Percentiles rank a stretch among this genome's conserved stretches.
Conservation (phyloP, 192 early-diverging fungal genomes). For the Coemansia sp. region DNA sequence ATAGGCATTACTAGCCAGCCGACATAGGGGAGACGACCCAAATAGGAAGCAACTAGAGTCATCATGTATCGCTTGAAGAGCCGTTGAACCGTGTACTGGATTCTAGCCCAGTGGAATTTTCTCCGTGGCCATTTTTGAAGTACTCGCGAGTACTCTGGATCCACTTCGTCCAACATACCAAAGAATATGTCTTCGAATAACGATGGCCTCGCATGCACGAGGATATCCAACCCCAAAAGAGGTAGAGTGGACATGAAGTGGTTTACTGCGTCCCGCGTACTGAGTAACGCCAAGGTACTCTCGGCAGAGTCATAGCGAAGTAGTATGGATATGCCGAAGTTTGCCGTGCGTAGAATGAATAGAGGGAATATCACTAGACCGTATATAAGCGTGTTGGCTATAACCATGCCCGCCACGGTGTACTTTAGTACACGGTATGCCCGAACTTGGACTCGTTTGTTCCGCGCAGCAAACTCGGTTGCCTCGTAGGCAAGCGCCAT, state of each 20-base stretch:
- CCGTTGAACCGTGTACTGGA: constrained; percentile 38
- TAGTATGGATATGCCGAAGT: constrained; percentile 22
- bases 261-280: constrained; percentile 34
- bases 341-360: constrained; percentile 28
- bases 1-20: constrained; percentile 49
- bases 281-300: constrained; percentile 40
- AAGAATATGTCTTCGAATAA: constrained; percentile 47
- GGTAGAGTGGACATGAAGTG: constrained; percentile 47
- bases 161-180: constrained; percentile 40
- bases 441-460: constrained; percentile 39
- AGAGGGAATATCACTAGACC: constrained; percentile 39
- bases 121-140: constrained; percentile 38
- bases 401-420: constrained; percentile 30
- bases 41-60: constrained; percentile 34
- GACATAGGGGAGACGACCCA: constrained; percentile 32
- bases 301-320: constrained; percentile 36
- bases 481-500: constrained; percentile 42
- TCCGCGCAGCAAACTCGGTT: constrained; percentile 31
- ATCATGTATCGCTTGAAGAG: constrained; percentile 43
- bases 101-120: constrained; percentile 43
- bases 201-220: constrained; percentile 30
- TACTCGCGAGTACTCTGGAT: constrained; percentile 38
- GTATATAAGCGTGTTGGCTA: constrained; percentile 26
- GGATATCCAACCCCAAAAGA: constrained; percentile 42
- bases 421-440: constrained; percentile 33